phyloP scores from a whole-genome alignment of 148 eudicot species.

The Chenopodium album region DNA sequence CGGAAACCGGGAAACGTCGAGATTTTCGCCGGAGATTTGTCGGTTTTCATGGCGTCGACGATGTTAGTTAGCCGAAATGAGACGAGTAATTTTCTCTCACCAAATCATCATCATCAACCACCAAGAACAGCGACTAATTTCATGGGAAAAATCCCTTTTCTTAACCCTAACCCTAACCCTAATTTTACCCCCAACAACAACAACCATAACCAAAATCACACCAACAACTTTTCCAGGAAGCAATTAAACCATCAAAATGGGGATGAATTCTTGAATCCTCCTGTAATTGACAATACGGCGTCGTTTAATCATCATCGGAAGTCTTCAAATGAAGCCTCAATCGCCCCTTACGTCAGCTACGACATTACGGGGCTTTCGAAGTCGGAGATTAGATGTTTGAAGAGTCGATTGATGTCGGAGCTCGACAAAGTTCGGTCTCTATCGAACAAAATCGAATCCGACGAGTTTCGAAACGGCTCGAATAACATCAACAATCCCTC shows the following conservation, averaged over 20 bases:
- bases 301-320: constrained; percentile 15
- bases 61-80: constrained; percentile 40
- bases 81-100: constrained; percentile 16
- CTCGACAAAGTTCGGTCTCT: constrained; percentile 41
- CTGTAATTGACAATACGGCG: constrained; percentile 20
- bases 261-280: constrained; percentile 10
- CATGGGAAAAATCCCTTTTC: constrained; percentile 32
- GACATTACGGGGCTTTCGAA: constrained; percentile 38
- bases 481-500: neutral
- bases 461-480: neutral
- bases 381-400: constrained; percentile 38
- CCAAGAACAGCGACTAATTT: constrained; percentile 1
- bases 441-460: constrained; percentile 22
- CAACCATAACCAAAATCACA: neutral
- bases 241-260: constrained; percentile 11
- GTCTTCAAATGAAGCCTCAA: neutral
- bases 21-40: constrained; percentile 18
- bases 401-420: constrained; percentile 41
- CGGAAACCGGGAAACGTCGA: neutral
- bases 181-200: constrained; percentile 10
- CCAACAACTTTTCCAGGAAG: constrained; percentile 13
- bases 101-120: constrained; percentile 18
- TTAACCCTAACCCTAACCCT: constrained; percentile 43
- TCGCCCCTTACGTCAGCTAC: constrained; percentile 28
- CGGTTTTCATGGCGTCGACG: constrained; percentile 51